A percentile compares a stretch with the other conserved stretches of the same genome.
These are phyloP conservation scores for Naganishia friedmannii DNA, from an alignment of 768 basidiomycete species.

Conservation along the genomic window DNA sequence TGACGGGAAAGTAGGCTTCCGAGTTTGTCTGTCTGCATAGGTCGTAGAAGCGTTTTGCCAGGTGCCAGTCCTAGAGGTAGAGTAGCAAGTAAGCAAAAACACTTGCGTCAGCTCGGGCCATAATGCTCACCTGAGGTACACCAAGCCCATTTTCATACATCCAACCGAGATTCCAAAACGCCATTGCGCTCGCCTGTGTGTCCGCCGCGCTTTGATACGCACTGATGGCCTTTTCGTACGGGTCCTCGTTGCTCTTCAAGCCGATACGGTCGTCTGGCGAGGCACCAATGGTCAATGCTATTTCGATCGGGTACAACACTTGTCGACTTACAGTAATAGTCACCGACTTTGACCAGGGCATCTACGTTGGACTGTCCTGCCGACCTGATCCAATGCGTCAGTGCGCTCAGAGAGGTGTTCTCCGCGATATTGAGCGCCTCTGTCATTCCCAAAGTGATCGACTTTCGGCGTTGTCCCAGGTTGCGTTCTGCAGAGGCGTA, in stretches of 20 bases:
- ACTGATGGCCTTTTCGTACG: conserved; percentile 84
- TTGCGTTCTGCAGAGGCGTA: conserved; percentile 1
- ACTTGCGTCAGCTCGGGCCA: too few species aligned
- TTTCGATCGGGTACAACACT: background rate
- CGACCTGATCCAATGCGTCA: conserved; percentile 92
- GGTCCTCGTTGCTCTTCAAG: conserved; percentile 37
- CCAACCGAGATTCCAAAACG: conserved; percentile 98
- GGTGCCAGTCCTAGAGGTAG: conserved; percentile 74
- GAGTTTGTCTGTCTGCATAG: conserved; percentile 77
- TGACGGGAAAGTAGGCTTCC: conserved; percentile 85
- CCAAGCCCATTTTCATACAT: conserved; percentile 98
- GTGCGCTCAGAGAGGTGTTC: conserved; percentile 57
- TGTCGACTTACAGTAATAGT: conserved; percentile 69
- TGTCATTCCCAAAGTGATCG: background rate
- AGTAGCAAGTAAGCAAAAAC: background rate
- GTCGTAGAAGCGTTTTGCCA: conserved; percentile 95
- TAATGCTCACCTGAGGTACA: conserved; percentile 67
- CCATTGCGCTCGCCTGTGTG: conserved; percentile 84
- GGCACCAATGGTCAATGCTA: background rate
- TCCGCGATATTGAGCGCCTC: conserved; percentile 8
- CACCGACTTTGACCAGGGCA: conserved; percentile 93
- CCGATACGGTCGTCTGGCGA: conserved; percentile 31
- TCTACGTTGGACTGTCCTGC: conserved; percentile 94
- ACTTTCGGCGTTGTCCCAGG: background rate
- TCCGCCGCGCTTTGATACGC: conserved; percentile 94